Evolutionary conservation across 306 rosid genomes (phyloP).

Genomic region (Cucurbita pepo): DNA sequence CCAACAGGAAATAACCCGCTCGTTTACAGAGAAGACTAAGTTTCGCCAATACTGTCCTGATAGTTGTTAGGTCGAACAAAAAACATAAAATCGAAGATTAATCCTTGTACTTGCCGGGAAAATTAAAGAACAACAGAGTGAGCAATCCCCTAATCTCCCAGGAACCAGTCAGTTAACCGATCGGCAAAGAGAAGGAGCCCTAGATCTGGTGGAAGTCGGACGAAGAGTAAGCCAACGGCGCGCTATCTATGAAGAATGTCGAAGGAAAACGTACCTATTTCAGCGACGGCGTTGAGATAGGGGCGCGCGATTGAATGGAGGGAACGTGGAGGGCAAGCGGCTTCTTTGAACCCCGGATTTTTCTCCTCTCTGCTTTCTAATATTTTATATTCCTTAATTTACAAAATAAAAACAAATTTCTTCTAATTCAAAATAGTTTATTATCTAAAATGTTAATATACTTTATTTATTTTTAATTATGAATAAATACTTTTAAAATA

Average conservation of each 20-base stretch:
- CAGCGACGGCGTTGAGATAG: slow-evolving; percentile 5
- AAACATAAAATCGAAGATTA: not conserved
- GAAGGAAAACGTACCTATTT: not conserved
- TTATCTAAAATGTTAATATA: too few species aligned
- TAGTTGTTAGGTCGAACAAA: not conserved
- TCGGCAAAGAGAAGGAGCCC: not conserved
- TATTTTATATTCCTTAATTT: too few species aligned
- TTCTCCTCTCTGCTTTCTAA: too few species aligned
- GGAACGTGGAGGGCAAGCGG: not conserved
- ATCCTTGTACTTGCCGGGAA: not conserved
- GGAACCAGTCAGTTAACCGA: not conserved
- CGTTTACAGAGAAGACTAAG: not conserved
- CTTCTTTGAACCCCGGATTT: not conserved
- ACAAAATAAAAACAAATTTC: too few species aligned
- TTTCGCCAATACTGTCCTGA: not conserved
- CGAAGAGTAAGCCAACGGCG: not conserved
- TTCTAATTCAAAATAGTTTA: too few species aligned
- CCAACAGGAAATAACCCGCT: not conserved
- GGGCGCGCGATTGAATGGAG: not conserved
- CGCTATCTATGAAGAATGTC: not conserved
- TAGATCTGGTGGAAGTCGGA: not conserved
- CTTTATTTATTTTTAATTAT: too few species aligned
- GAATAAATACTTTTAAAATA: too few species aligned
- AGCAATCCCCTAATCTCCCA: not conserved
- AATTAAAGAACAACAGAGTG: not conserved